Evolutionary conservation across 164 flowering plant species (phyloP), one percentile per base, ranked within the genome.

Genomic region (Brasenia schreberi): DNA sequence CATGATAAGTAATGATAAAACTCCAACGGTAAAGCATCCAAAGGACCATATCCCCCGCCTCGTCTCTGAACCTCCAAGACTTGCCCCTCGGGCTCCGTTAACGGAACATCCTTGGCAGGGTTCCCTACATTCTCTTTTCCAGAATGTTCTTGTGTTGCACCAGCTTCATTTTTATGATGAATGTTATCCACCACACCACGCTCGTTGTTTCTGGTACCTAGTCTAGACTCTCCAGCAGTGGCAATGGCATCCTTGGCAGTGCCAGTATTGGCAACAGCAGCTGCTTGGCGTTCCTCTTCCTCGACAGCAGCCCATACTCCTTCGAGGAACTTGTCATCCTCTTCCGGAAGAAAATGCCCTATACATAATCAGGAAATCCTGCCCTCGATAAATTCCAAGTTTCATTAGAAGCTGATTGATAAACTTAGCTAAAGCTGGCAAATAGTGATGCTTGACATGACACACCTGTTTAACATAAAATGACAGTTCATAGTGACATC

Each of bases 261-360:
- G 69, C 78, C 90, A 64, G 93, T 83, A 60, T 80, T 87, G 69
- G 93, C 92, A 42, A 90, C 89, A 67, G 86, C 88, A 60, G 76
- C 78, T 62, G 82, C 97, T 76, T 81, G 90, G 61, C 87, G 90
- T 79, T 94, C 99, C 82, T 94, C 99, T 78, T 91, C 96, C 82
- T 91, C 99, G 70, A 89, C 96, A 68, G 97, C 97, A 76, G 88
- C 96, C 69, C 79, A 83, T 56, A 94, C 96, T 74, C 81, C 76
- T 77, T 94, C 96, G 72, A 94, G 87, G 81, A 94, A 94, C 78
- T 89, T 87, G 77, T 91, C 90, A 80, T 91, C 97, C 81, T 94
- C 97, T 72, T 89, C 97, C 1, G 99, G 97, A 60, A 91, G 83
- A 78, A 94, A 94, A 81, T 85, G 90, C 10, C 99, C 99, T 94